Evolutionary conservation across 2,329 filamentous ascomycete species (phyloP), one percentile per base, ranked within the genome.

Genomic region (Talaromyces rugulosus): DNA sequence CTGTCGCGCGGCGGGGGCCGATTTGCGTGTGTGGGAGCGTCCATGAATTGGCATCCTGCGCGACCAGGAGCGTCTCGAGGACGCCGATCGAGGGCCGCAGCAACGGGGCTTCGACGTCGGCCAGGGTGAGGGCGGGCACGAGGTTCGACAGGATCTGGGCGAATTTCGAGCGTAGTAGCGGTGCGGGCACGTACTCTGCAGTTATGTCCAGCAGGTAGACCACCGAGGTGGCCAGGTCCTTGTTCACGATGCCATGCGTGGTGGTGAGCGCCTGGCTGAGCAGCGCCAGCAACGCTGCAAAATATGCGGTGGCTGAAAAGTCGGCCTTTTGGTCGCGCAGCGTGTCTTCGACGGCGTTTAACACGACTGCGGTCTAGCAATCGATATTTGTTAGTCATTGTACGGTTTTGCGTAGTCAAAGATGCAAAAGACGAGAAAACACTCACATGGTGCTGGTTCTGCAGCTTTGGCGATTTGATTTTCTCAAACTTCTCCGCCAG

Each of bases 131-230:
- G 12, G 93, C 89, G 1, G 94, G 93, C 23, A 91, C 92, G 67
- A 99, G 85, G 64, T 90, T 88, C 34, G 88, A 87, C 64, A 99
- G 87, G 71, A 99, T 97, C 76, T 96, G 91, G 31, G 91, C 89
- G 80, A 99, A 99, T 77, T 98, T 97, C 67, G 92, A 90, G 71
- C 93, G 91, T 62, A 99, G 89, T 63, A 99, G 87, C 63, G 93
- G 87, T 64, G 91, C 85, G 60, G 95, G 92, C 64, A 93, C 88
- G 78, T 88, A 90, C 63, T 90, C 90, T 16, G 92, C 95, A 69
- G 97, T 86, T 67, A 96, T 82, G 77, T 99, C 94, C 80, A 99
- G 91, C 16, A 99, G 88, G 77, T 99, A 99, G 69, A 99, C 90
- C 66, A 96, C 89, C 2, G 94, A 91, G 27, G 90, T 87, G 34